Evolutionary conservation across 169 alveolate species (phyloP).

Genomic region (Eimeria praecox): DNA sequence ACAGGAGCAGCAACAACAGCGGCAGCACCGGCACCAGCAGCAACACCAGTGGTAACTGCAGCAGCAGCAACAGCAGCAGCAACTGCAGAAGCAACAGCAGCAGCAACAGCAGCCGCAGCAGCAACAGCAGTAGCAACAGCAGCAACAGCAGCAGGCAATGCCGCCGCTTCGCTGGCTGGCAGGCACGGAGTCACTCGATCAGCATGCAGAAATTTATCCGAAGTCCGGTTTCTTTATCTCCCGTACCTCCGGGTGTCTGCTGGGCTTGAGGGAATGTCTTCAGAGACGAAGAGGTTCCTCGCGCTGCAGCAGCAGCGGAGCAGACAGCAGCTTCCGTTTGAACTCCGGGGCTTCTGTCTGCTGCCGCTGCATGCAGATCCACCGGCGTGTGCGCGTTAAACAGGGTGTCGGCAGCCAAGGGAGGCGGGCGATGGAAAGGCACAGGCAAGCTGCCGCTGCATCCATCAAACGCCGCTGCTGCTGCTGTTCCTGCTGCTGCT

Average conservation of each 20-base stretch:
- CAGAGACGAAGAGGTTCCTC: not conserved
- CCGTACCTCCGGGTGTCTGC: not conserved
- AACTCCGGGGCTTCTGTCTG: not conserved
- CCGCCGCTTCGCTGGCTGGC: not conserved
- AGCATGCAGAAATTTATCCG: too few relatives aligned
- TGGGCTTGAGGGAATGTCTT: not conserved
- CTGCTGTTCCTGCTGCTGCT: not conserved
- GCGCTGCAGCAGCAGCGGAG: conserved; percentile 12
- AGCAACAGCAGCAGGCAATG: not conserved
- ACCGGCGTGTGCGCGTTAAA: not conserved
- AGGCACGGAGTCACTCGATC: not conserved
- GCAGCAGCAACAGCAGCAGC: not conserved
- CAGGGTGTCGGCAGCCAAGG: not conserved
- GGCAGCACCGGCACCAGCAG: not conserved
- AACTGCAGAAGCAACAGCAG: not conserved
- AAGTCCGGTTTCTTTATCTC: too few relatives aligned
- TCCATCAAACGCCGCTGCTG: conserved; percentile 45
- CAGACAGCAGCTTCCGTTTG: conserved; percentile 14
- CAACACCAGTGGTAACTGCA: not conserved
- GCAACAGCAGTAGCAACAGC: not conserved
- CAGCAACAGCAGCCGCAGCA: too few relatives aligned
- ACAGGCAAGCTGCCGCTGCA: not conserved
- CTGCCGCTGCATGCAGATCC: not conserved
- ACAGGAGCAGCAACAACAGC: not conserved
- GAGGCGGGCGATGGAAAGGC: not conserved